Evolutionary conservation across 345 rosid genomes (phyloP), one percentile per base, ranked within the genome.

Genomic region (Hirschfeldia incana): DNA sequence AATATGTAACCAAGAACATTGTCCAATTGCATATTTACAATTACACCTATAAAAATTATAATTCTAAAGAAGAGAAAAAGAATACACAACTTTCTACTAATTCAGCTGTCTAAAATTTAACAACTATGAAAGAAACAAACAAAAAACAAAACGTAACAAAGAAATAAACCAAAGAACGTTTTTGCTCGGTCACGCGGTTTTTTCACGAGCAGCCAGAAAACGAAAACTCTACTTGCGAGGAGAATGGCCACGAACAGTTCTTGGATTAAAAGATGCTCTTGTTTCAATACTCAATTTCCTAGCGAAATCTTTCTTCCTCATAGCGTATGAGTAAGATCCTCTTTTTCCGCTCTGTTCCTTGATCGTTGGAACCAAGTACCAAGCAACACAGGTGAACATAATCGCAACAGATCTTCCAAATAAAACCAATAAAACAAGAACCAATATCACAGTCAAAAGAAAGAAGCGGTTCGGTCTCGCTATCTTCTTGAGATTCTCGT

Each of bases 401-500:
- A 89, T 84, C 2, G 87, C 88, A 11, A 81, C 84, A 28, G 98
- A 86, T 81, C 91, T 82, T 46, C 94, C 98, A 21, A 88, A 88
- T 13, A 90, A 74, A 13, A 72, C 70, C 79, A 93, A 55, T 10
- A 90, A 83, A 34, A 91, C 12, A 76, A 93, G 72, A 69, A 93
- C 88, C 83, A 87, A 79, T 6, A 87, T 49, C 36, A 85, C 10
- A 2, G 81, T 84, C 61, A 84, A 73, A 7, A 93, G 92, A 29
- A 88, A 69, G 75, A 88, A 87, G 69, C 32, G 82, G 6, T 80
- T 68, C 27, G 94, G 90, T 77, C 78, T 68, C 62, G 86, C 75
- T 79, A 74, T 65, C 82, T 85, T 83, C 61, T 69, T 30, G 13
- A 46, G 63, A 58, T 44, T 85, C 72, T 78, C 37, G 65, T 69